Conservation (phyloP, 1,284 basidiomycete genomes). For the Gomphus sp. region DNA sequence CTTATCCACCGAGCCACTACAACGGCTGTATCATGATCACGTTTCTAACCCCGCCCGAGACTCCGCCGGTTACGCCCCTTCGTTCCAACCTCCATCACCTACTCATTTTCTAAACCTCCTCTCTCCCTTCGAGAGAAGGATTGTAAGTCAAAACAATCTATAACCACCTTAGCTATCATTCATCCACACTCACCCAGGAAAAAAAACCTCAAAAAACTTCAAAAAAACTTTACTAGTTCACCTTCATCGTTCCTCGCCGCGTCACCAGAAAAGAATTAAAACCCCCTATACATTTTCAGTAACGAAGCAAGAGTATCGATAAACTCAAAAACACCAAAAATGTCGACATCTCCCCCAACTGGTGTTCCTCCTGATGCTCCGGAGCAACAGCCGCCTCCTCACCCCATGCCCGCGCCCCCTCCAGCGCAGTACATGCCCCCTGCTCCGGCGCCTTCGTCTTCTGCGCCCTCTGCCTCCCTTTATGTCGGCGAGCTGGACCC, state of each 20-base stretch:
- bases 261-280: conserved; percentile 10
- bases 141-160: conserved; percentile 1
- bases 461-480: conserved; percentile 80
- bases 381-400: conserved; percentile 25
- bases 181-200: not conserved
- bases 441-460: conserved; percentile 37
- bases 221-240: conserved; percentile 6
- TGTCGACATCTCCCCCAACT: conserved; percentile 49
- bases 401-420: conserved; percentile 33
- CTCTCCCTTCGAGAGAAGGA: conserved; percentile 10
- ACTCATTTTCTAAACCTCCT: conserved; percentile 10
- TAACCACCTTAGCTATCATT: not conserved
- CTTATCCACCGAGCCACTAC: not conserved
- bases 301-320: conserved; percentile 13
- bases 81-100: conserved; percentile 7
- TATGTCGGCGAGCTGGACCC: conserved; percentile 99
- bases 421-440: conserved; percentile 51
- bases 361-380: conserved; percentile 25
- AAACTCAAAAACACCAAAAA: conserved; percentile 23
- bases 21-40: not conserved
- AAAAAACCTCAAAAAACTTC: conserved; percentile 9
- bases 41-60: not conserved
- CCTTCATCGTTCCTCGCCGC: conserved; percentile 1
- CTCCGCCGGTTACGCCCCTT: conserved; percentile 5
- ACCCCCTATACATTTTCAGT: conserved; percentile 19